Base-by-base conservation (phyloP, 805 yeast species). In the Teunomyces aglyptinius region DNA sequence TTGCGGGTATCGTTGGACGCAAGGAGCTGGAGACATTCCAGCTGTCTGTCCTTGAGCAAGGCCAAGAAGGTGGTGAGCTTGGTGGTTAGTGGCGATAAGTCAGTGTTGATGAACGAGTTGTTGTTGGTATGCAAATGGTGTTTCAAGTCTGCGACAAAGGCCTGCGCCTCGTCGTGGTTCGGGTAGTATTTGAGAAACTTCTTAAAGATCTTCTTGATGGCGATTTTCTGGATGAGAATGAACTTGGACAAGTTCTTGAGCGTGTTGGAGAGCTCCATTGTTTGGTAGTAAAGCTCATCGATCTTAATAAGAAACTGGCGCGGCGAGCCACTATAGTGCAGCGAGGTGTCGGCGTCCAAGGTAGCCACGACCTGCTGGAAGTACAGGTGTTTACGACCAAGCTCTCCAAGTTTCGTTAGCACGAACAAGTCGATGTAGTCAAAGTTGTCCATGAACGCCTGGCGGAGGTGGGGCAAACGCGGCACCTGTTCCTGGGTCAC, bases 201-300 rank as follows among this genome's bases (percentile, higher is more conserved):
- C 67, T 89, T 88, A 56, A 88, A 71, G 42, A 88, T 75, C 65
- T 88, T 88, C 50, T 83, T 74, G 41, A 86, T 73, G 5, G 82
- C 95, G 2, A 89, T 82, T 57, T 83, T 82, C 59, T 88, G 96
- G 6, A 87, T 76, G 18, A 83, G 67, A 12, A 86, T 78, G 58
- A 85, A 88, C 50, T 89, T 73, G n/a, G 87, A 75, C 40, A 88
- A 67, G 50, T 83, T 78, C 55, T 84, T 87, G 22, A 86, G 67
- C 56, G 67, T 46, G 76, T 77, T 38, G 73, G 75, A 50, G 52
- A 67, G 41, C 58, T 71, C 58, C 68, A 71, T 58, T 70, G 81
- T 43, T 55, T 58, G 61, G 61, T 60, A 68, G 44, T 56, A 62
- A 15, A 63, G 54, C 8, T 63, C 63, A 45, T 64, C 67, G 13